These are phyloP conservation scores for Coemansia sp. DNA, from an alignment of 192 early-diverging fungal genomes.

Conservation along the genomic window DNA sequence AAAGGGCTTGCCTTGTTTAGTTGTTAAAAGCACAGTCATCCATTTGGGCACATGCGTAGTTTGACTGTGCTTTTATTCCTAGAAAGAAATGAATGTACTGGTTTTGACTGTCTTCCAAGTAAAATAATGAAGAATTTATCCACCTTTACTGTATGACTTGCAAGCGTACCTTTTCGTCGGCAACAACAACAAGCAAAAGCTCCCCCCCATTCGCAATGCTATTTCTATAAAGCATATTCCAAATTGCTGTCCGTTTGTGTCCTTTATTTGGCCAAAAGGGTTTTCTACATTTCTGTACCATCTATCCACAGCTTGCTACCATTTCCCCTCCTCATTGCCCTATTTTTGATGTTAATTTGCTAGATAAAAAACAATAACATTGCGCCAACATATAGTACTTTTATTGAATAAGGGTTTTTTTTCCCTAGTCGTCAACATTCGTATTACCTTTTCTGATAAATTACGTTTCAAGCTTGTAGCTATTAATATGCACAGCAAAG, in stretches of 20 bases:
- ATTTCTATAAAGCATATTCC: not conserved
- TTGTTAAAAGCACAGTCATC: not conserved
- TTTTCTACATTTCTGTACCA: not conserved
- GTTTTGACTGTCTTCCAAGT: not conserved
- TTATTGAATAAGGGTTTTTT: not conserved
- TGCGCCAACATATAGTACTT: not conserved
- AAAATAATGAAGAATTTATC: too few relatives aligned
- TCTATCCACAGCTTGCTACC: not conserved
- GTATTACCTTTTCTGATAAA: not conserved
- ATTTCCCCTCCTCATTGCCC: too few relatives aligned
- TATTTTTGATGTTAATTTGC: too few relatives aligned
- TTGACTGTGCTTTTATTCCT: not conserved
- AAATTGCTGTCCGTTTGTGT: not conserved
- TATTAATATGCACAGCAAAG: not conserved
- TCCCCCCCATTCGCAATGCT: not conserved
- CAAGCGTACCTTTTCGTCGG: too few relatives aligned
- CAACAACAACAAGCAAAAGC: not conserved
- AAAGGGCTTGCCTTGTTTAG: not conserved
- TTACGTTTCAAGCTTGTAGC: not conserved
- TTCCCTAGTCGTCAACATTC: not conserved
- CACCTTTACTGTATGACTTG: not conserved
- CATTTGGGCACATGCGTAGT: not conserved
- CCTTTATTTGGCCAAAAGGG: not conserved
- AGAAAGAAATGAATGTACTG: not conserved
- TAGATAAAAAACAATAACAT: not conserved